Percentiles rank a stretch among this genome's conserved stretches.
Evolutionary conservation across 805 yeast genomes (phyloP).

Genomic region (Candida anglica): DNA sequence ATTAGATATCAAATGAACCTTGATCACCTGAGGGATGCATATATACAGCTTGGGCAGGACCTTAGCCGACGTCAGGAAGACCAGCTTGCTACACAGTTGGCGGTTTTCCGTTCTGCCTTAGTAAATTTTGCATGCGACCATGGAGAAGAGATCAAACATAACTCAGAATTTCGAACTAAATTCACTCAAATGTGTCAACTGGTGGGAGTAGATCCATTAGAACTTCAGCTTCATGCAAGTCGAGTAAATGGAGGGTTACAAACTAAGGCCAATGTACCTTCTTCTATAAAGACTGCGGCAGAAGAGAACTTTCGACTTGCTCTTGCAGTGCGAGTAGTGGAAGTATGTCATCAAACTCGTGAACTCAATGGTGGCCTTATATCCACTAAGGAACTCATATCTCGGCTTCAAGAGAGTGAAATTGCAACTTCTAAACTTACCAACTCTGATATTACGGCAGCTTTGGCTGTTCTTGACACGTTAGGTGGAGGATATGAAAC

Average conservation of each 20-base stretch:
- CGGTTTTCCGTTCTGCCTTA: slow-evolving; percentile 73
- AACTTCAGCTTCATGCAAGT: slow-evolving; percentile 20
- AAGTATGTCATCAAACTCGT: slow-evolving; percentile 65
- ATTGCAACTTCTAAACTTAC: slow-evolving; percentile 24
- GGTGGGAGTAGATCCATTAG: slow-evolving; percentile 82
- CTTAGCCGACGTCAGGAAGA: slow-evolving; percentile 52
- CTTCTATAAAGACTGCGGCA: too few relatives aligned
- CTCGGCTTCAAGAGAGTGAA: slow-evolving; percentile 24
- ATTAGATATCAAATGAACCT: too few relatives aligned
- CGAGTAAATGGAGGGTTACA: slow-evolving; percentile 14
- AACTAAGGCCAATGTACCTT: slow-evolving; percentile 18
- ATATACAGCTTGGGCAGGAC: slow-evolving; percentile 46
- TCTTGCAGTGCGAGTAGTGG: slow-evolving; percentile 70
- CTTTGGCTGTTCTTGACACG: slow-evolving; percentile 48
- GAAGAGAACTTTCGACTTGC: slow-evolving; percentile 59
- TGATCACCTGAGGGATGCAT: slow-evolving; percentile 36
- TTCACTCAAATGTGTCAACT: slow-evolving; percentile 73
- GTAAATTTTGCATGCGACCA: slow-evolving; percentile 73
- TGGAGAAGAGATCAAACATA: slow-evolving; percentile 58
- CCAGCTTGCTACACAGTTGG: slow-evolving; percentile 65
- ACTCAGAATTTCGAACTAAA: slow-evolving; percentile 62
- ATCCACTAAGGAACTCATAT: slow-evolving; percentile 43
- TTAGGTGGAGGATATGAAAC: slow-evolving; percentile 73
- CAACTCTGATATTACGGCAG: slow-evolving; percentile 51
- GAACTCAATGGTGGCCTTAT: slow-evolving; percentile 81